Evolutionary conservation across 306 rosid genomes (phyloP).

Genomic region (Citrullus amarus): DNA sequence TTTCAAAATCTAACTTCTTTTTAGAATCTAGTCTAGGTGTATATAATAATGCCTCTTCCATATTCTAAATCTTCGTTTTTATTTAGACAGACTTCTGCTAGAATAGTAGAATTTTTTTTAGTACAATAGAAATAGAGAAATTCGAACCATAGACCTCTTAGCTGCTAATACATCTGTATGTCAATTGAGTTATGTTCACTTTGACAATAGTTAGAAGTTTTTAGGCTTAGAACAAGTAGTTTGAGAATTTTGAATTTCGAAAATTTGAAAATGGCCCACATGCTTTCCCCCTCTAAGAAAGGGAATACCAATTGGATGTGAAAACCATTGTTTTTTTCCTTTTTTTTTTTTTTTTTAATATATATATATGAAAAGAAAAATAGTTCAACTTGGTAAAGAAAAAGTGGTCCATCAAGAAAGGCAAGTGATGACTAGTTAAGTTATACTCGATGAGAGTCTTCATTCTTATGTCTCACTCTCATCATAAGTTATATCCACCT

Average conservation of each 20-base stretch:
- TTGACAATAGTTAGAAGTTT: background rate
- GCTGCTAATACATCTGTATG: too few species aligned
- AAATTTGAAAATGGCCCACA: background rate
- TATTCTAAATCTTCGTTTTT: background rate
- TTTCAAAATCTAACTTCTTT: constrained; percentile 45
- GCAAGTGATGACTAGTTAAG: background rate
- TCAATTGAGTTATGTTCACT: too few species aligned
- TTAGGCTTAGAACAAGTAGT: background rate
- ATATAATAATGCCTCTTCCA: background rate
- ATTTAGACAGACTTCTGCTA: background rate
- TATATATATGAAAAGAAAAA: too few species aligned
- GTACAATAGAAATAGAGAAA: too few species aligned
- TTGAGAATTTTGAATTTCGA: background rate
- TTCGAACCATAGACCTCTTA: too few species aligned
- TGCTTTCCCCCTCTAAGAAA: background rate
- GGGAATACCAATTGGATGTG: background rate
- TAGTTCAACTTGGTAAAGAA: too few species aligned
- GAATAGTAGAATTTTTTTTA: background rate
- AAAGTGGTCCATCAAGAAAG: too few species aligned
- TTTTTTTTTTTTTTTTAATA: too few species aligned
- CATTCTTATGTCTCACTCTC: too few species aligned
- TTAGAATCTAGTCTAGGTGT: background rate
- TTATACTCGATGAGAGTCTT: too few species aligned
- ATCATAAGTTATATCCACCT: too few species aligned
- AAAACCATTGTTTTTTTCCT: too few species aligned